Evolutionary conservation across 768 basidiomycete species (phyloP), one percentile per base, ranked within the genome.

Genomic region (Leucosporidium yakuticum): DNA sequence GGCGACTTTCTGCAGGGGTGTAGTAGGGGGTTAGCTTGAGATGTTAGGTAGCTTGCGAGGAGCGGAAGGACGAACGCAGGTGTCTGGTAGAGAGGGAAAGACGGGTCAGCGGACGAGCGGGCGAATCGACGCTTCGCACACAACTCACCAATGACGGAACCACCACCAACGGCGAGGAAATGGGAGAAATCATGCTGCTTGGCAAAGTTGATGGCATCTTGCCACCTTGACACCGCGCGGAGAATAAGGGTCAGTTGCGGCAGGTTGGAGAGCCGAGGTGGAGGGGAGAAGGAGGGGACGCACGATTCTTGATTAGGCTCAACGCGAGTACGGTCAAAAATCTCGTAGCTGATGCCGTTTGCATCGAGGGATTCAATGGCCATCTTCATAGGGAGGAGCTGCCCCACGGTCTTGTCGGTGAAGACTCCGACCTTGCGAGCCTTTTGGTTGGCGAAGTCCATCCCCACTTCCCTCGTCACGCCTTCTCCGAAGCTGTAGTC

Each of bases 401-500:
- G 86, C 54, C 86, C 87, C 29, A 98, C 83, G 64, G 87, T 89
- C 19, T 87, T 85, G 75, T 98, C 95, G 6, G 95, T 97, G 77
- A 94, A 95, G 27, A 98, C 89, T 23, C 85, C 95, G 71, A 98
- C 90, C 87, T 96, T 76, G 74, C 85, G 84, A 11, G 92, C 91
- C 65, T 87, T 88, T 89, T 91, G 88, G 80, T 94, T 94, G 83
- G 88, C 89, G 74, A 94, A 83, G 78, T 93, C 92, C 88, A 93
- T 91, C 44, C 91, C 92, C 25, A 60, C 59, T 63, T 55, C 91
- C 49, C 83, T 82, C 5, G 91, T 93, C 47, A 91, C 92, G 36
- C 91, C 91, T 69, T 91, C 88, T 2, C 91, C 91, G 75, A 94
- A 95, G 60, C 39, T 44, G 39, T 44, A 44, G 11, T 15, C 2